phyloP scores from a whole-genome alignment of 23 red algal genomes.

The Agarophyton chilense region DNA sequence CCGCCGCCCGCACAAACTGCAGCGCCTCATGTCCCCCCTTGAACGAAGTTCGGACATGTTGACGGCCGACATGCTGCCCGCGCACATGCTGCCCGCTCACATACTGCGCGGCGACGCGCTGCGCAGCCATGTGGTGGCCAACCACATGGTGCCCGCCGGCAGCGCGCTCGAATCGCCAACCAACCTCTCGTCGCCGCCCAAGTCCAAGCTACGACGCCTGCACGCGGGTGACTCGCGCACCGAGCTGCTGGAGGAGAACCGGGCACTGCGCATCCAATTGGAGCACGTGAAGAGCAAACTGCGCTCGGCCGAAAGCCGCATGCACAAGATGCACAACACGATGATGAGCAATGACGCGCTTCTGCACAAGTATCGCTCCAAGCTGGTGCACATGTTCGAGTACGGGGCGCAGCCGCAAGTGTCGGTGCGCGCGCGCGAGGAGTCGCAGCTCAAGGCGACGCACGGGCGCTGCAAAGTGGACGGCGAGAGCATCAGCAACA shows the following conservation, averaged over 20 bases:
- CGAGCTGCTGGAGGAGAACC: constrained; percentile 60
- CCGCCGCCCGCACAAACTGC: constrained; percentile 10
- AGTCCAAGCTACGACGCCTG: constrained; percentile 1
- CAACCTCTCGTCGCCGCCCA: constrained; percentile 1
- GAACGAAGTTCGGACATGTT: constrained; percentile 38
- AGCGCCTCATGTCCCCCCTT: background rate
- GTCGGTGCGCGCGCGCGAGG: no score
- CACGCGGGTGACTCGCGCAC: constrained; percentile 3
- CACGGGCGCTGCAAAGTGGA: constrained; percentile 1
- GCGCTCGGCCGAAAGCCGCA: background rate
- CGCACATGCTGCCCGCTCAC: no score
- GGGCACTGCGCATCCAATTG: constrained; percentile 32
- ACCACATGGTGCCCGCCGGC: no score
- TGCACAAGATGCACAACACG: constrained; percentile 7
- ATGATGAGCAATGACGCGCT: background rate
- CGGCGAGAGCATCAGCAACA: constrained; percentile 50
- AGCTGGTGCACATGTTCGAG: constrained; percentile 38
- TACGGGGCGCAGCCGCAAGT: background rate
- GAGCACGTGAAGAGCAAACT: constrained; percentile 17
- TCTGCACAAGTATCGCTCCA: constrained; percentile 35
- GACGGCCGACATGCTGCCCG: background rate
- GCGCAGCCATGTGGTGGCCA: no score
- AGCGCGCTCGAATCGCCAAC: background rate
- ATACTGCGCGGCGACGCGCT: no score
- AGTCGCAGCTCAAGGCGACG: no score